These are phyloP conservation scores for Corymbia citriodora DNA, from an alignment of 441 rosid genomes.

Conservation along the genomic window DNA sequence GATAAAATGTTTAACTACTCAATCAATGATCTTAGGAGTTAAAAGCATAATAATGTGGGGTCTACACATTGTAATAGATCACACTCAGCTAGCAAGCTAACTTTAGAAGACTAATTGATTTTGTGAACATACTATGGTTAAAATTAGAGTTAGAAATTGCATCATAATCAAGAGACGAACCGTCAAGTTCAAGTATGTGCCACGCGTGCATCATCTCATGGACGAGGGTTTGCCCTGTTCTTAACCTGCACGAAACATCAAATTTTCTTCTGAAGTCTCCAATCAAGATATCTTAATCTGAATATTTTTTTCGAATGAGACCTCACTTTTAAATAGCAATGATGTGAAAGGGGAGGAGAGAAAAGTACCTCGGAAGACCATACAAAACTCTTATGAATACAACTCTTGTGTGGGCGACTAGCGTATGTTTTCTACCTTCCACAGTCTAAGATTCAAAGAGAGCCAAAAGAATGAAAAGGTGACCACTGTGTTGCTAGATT, in stretches of 20 bases:
- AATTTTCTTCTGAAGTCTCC: background rate
- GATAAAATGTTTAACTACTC: background rate
- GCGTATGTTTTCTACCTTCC: background rate
- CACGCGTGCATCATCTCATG: slow-evolving; percentile 1
- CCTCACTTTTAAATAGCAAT: background rate
- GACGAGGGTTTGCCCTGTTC: background rate
- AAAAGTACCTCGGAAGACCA: background rate
- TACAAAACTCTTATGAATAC: background rate
- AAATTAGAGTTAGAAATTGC: background rate
- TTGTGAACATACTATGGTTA: background rate
- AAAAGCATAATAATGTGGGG: background rate
- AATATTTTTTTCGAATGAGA: background rate
- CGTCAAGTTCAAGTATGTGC: background rate
- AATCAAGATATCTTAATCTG: background rate
- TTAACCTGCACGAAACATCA: background rate
- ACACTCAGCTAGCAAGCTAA: background rate
- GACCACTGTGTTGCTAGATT: background rate
- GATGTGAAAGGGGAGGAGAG: background rate
- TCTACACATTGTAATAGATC: background rate
- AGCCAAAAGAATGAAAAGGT: background rate
- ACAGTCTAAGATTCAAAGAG: background rate
- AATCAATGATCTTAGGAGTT: background rate
- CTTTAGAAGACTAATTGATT: background rate
- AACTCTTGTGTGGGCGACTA: background rate
- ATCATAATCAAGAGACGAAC: background rate